phyloP scores from a whole-genome alignment of 225 moss, liverwort and hornwort genomes.

The Marchantia paleacea region DNA sequence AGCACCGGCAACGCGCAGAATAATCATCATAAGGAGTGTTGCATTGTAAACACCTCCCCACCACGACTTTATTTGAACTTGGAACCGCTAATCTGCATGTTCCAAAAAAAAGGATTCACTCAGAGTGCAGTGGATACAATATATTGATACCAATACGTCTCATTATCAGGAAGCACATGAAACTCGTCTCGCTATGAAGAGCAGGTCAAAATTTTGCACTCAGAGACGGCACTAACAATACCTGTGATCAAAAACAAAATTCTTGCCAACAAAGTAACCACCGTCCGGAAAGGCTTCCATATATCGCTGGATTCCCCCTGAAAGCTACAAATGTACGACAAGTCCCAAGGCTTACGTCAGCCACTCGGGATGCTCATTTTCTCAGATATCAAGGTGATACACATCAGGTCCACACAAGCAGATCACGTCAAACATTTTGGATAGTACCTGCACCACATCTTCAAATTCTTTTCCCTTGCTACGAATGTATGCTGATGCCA shows the following conservation, averaged over 20 bases:
- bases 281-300: slow-evolving; percentile 90
- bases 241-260: slow-evolving; percentile 99
- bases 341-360: not conserved
- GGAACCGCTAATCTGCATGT: slow-evolving; percentile 74
- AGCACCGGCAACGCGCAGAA: slow-evolving; percentile 76
- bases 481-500: slow-evolving; percentile 93
- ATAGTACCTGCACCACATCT: slow-evolving; percentile 77
- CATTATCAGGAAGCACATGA: too few species aligned
- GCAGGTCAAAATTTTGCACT: not conserved
- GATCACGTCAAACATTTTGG: not conserved
- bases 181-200: not conserved
- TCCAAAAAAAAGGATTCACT: not conserved
- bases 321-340: slow-evolving; percentile 43
- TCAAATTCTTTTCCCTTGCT: slow-evolving; percentile 81
- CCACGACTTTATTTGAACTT: slow-evolving; percentile 49
- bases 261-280: slow-evolving; percentile 88
- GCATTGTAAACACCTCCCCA: slow-evolving; percentile 74
- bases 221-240: slow-evolving; percentile 16
- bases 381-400: too few species aligned
- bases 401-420: not conserved
- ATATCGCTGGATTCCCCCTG: slow-evolving; percentile 93
- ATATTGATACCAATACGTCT: too few species aligned
- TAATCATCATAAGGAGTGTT: slow-evolving; percentile 75
- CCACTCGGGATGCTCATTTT: not conserved
- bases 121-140: not conserved